A percentile compares a stretch with the other conserved stretches of the same genome.
These are phyloP conservation scores for Candida ovalis DNA, from an alignment of 805 yeast species.

Conservation along the genomic window DNA sequence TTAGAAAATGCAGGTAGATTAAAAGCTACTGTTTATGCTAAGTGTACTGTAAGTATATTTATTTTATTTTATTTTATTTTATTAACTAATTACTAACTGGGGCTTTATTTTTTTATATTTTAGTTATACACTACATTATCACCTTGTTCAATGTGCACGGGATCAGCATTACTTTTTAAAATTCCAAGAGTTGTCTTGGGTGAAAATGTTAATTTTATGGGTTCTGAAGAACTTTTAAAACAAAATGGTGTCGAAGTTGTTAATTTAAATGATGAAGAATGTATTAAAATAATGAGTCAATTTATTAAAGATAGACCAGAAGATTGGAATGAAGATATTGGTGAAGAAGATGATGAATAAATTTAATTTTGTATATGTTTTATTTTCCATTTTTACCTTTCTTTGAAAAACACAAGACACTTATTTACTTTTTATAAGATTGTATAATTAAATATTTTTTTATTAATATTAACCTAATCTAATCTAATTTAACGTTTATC, in stretches of 20 bases:
- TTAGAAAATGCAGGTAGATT: conserved; percentile 89
- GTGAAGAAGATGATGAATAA: conserved; percentile 28
- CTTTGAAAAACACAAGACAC: too few species aligned
- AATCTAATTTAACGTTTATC: too few species aligned
- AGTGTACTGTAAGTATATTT: conserved; percentile 54
- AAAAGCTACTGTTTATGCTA: conserved; percentile 71
- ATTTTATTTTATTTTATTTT: neutral
- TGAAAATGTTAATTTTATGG: conserved; percentile 77
- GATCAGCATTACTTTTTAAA: conserved; percentile 88
- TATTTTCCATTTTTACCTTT: neutral
- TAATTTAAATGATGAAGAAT: conserved; percentile 53
- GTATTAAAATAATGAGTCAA: conserved; percentile 68
- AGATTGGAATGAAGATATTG: conserved; percentile 82
- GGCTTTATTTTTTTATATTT: neutral
- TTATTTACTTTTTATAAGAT: neutral
- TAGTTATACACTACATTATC: conserved; percentile 82
- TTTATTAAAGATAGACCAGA: conserved; percentile 77
- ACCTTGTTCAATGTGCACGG: conserved; percentile 95
- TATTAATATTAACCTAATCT: too few species aligned
- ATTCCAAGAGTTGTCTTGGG: conserved; percentile 84
- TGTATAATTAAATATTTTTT: neutral
- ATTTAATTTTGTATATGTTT: neutral
- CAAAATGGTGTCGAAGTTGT: conserved; percentile 70
- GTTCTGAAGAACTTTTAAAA: conserved; percentile 74
- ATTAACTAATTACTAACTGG: conserved; percentile 8